phyloP scores from a whole-genome alignment of 2,329 filamentous ascomycete genomes.

The Phialophora expanda region DNA sequence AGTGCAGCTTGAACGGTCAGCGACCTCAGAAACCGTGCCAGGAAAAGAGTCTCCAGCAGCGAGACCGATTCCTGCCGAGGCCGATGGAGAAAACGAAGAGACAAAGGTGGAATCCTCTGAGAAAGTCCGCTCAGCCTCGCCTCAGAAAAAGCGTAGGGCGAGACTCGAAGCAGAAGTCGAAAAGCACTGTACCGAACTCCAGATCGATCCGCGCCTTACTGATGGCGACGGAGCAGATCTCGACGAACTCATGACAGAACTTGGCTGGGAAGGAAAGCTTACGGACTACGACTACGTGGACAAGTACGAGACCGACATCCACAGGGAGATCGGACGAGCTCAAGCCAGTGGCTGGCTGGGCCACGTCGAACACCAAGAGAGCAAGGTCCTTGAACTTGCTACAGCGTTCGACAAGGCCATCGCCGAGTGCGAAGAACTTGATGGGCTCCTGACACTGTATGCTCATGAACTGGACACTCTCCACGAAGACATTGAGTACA shows the following conservation, averaged over 20 bases:
- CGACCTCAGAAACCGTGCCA: conserved; percentile 42
- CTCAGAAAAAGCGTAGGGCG: conserved; percentile 64
- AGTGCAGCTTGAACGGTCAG: conserved; percentile 48
- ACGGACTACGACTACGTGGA: conserved; percentile 77
- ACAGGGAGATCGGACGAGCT: conserved; percentile 84
- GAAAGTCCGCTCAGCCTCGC: conserved; percentile 41
- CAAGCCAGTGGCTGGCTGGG: conserved; percentile 93
- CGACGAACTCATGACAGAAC: conserved; percentile 79
- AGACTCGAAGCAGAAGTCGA: conserved; percentile 74
- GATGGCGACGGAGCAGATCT: conserved; percentile 80
- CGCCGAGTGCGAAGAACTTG: conserved; percentile 91
- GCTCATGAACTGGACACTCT: conserved; percentile 95
- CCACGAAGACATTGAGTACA: conserved; percentile 94
- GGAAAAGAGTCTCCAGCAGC: conserved; percentile 21
- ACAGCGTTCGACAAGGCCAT: conserved; percentile 87
- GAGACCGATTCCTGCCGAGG: conserved; percentile 26
- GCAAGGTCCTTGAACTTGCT: conserved; percentile 84
- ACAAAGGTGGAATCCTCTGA: conserved; percentile 47
- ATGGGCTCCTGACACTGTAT: conserved; percentile 91
- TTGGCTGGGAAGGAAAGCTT: conserved; percentile 83
- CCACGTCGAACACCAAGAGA: conserved; percentile 82
- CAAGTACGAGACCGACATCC: conserved; percentile 79
- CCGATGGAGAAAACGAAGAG: conserved; percentile 41
- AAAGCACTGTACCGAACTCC: conserved; percentile 77
- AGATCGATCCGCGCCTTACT: conserved; percentile 76